These are phyloP conservation scores for Citrus mangshanensis DNA, from an alignment of 345 rosid species.

Conservation along the genomic window DNA sequence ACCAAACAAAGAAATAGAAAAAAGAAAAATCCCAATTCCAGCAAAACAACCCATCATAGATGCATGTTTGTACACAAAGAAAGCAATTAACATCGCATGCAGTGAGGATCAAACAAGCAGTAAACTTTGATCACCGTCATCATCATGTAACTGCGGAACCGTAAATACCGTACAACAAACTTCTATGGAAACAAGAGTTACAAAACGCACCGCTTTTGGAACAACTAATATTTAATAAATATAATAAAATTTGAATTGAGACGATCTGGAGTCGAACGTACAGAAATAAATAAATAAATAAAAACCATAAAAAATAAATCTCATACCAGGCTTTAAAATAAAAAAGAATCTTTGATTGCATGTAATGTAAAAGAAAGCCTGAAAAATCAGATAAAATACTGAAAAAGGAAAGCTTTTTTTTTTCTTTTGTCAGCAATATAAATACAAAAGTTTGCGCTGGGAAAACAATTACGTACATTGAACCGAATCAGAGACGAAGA, in stretches of 20 bases:
- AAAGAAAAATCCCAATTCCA: slow-evolving; percentile 3
- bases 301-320: no score
- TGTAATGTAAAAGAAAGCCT: slow-evolving; percentile 10
- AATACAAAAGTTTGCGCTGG: neutral
- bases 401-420: no score
- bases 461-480: slow-evolving; percentile 5
- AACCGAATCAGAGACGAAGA: slow-evolving; percentile 11
- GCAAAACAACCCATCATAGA: neutral
- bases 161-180: neutral
- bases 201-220: neutral
- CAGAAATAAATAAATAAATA: neutral
- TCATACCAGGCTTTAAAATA: no score
- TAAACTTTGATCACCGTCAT: slow-evolving; percentile 3
- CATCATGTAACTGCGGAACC: neutral
- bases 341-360: slow-evolving; percentile 15
- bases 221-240: neutral
- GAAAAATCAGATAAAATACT: neutral
- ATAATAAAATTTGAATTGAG: neutral
- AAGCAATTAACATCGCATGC: slow-evolving; percentile 15
- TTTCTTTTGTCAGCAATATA: neutral
- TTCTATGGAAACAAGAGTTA: neutral
- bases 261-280: neutral
- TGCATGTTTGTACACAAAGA: neutral
- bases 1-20: neutral
- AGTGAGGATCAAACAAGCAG: neutral